Evolutionary conservation across 2,329 filamentous ascomycete species (phyloP).

Genomic region (Penicillium sp.): DNA sequence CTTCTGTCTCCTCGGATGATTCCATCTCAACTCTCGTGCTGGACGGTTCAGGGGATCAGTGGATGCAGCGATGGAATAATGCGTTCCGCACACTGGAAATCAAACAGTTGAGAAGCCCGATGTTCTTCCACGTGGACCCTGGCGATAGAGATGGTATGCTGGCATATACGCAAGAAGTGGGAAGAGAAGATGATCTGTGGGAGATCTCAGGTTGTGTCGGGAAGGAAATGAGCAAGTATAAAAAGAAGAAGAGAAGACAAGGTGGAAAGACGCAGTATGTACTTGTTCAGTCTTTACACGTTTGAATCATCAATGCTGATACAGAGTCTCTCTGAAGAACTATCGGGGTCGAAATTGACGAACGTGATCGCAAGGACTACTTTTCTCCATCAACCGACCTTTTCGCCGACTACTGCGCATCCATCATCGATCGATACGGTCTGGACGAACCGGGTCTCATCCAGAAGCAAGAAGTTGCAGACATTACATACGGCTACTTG

Average conservation of each 20-base stretch:
- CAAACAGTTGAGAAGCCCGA: conserved; percentile 67
- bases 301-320: conserved; percentile 4
- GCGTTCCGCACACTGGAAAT: conserved; percentile 68
- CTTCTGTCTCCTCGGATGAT: conserved; percentile 8
- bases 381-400: conserved; percentile 60
- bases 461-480: conserved; percentile 55
- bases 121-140: conserved; percentile 80
- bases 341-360: conserved; percentile 53
- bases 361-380: conserved; percentile 65
- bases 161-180: conserved; percentile 60
- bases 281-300: neutral
- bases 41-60: conserved; percentile 59
- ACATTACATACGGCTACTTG: conserved; percentile 56
- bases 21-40: conserved; percentile 57
- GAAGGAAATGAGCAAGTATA: conserved; percentile 74
- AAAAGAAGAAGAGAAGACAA: conserved; percentile 67
- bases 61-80: conserved; percentile 67
- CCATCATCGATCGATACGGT: conserved; percentile 55
- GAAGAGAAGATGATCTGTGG: conserved; percentile 59
- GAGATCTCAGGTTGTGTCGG: conserved; percentile 72
- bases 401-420: conserved; percentile 59
- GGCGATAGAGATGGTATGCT: conserved; percentile 68
- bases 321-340: conserved; percentile 1
- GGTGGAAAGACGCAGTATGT: conserved; percentile 43
- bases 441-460: conserved; percentile 53